Evolutionary conservation across 306 rosid species (phyloP).

Genomic region (Hylodesmum podocarpum): DNA sequence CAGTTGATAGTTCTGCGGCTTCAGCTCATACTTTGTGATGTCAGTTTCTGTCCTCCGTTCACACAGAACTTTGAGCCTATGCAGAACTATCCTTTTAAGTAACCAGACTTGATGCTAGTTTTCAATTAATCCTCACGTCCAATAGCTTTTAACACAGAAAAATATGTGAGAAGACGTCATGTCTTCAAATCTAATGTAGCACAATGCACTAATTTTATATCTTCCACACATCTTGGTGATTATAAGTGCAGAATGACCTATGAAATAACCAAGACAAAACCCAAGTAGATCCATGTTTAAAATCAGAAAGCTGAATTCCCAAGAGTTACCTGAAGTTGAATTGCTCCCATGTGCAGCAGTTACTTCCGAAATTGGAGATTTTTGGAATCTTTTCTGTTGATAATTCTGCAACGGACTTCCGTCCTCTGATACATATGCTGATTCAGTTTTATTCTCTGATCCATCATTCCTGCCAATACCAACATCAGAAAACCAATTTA

Average conservation of each 20-base stretch:
- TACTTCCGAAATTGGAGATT: conserved; percentile 40
- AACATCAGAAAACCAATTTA: conserved; percentile 53
- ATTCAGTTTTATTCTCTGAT: conserved; percentile 48
- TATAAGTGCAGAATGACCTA: conserved; percentile 2
- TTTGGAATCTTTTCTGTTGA: conserved; percentile 29
- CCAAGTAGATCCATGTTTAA: background rate
- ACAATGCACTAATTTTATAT: background rate
- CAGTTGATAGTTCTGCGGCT: background rate
- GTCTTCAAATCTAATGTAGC: background rate
- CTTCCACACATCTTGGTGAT: conserved; percentile 9
- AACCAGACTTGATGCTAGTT: background rate
- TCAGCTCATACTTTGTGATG: background rate
- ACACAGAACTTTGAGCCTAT: background rate
- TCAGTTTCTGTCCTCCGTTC: background rate
- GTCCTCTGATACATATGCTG: conserved; percentile 42
- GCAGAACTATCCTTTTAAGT: background rate
- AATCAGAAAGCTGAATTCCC: background rate
- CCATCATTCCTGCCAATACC: conserved; percentile 37
- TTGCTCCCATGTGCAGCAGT: conserved; percentile 23
- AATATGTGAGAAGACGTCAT: background rate
- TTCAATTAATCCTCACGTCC: background rate
- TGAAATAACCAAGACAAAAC: background rate
- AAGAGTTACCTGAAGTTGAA: conserved; percentile 41
- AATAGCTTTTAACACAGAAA: background rate
- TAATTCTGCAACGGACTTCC: conserved; percentile 41